phyloP scores from a whole-genome alignment of 306 rosid species.

The Parietaria judaica region DNA sequence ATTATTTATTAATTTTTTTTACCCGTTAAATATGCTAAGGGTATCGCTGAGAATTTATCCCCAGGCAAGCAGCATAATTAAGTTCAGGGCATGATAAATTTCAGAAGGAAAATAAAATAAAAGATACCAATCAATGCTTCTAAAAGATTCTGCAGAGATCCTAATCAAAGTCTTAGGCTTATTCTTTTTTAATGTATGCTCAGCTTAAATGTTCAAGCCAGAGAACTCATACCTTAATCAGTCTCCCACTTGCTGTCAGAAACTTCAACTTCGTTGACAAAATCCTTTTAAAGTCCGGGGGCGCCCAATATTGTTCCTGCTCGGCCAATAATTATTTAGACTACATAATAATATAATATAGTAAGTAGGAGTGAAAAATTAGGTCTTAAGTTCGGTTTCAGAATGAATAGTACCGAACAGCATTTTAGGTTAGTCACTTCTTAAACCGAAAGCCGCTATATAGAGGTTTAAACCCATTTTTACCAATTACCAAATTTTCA shows the following conservation, averaged over 20 bases:
- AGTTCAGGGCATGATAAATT: too few species aligned
- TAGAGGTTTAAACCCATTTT: too few species aligned
- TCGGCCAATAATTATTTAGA: conserved; percentile 1
- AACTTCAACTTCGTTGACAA: conserved; percentile 66
- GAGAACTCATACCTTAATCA: conserved; percentile 62
- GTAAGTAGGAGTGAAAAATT: too few species aligned
- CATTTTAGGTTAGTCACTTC: too few species aligned
- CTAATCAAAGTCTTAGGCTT: neutral
- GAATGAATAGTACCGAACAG: too few species aligned
- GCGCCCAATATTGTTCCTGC: conserved; percentile 87
- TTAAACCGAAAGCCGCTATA: too few species aligned
- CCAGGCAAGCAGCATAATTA: too few species aligned
- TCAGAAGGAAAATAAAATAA: neutral
- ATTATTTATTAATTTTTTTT: too few species aligned
- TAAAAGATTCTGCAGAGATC: neutral
- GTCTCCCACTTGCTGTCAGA: conserved; percentile 66
- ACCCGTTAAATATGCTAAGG: too few species aligned
- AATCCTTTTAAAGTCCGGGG: conserved; percentile 69
- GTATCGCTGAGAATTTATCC: neutral
- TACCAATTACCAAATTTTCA: too few species aligned
- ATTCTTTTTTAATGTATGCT: neutral
- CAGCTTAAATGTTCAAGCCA: neutral
- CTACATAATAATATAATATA: too few species aligned
- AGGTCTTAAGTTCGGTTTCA: too few species aligned
- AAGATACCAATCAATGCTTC: neutral